phyloP scores from a whole-genome alignment of 148 eudicot genomes.

The Rhododendron vialii region DNA sequence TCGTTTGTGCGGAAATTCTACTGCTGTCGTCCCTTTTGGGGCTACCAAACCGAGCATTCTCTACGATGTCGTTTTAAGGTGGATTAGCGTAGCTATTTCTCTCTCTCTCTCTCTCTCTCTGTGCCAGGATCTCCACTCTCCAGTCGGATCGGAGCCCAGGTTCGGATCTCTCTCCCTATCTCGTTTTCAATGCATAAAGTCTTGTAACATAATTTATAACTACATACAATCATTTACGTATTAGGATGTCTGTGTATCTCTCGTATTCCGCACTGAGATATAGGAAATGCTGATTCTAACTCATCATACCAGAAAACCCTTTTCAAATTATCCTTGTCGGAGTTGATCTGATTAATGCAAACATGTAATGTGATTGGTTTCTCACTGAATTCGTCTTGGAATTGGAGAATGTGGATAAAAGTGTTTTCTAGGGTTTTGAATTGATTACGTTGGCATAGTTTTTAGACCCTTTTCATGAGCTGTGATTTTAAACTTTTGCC shows the following conservation, averaged over 20 bases:
- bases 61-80: not conserved
- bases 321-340: not conserved
- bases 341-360: not conserved
- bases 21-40: not conserved
- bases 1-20: not conserved
- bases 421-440: not conserved
- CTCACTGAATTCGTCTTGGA: not conserved
- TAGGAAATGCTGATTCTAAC: not conserved
- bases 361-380: not conserved
- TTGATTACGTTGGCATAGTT: not conserved
- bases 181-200: not conserved
- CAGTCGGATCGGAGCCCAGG: not conserved
- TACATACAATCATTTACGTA: not conserved
- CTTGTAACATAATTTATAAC: not conserved
- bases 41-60: not conserved
- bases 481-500: not conserved
- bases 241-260: not conserved
- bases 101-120: not conserved
- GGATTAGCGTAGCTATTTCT: not conserved
- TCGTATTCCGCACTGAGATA: not conserved
- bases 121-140: not conserved
- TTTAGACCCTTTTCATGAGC: not conserved
- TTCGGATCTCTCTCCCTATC: conserved; percentile 3
- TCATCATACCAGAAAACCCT: not conserved
- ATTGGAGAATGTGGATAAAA: not conserved